A percentile compares a stretch with the other conserved stretches of the same genome.
Evolutionary conservation across 345 rosid species (phyloP).

Genomic region (Garcia nutans): DNA sequence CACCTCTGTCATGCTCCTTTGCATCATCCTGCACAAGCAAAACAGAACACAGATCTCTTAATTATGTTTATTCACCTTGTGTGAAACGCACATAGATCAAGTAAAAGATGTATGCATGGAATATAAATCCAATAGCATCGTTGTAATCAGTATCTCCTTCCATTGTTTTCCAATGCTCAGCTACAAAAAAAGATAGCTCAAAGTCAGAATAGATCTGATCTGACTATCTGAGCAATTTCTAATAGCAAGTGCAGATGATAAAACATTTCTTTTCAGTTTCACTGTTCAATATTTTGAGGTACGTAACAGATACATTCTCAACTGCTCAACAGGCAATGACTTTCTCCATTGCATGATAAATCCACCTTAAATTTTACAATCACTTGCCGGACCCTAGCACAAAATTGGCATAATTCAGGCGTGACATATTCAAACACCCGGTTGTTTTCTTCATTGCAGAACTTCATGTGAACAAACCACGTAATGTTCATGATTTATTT

Average conservation of each 20-base stretch:
- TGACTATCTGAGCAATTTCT: neutral
- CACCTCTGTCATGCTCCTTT: constrained; percentile 47
- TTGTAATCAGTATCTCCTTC: constrained; percentile 78
- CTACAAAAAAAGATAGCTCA: constrained; percentile 30
- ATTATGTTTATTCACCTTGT: neutral
- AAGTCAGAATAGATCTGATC: neutral
- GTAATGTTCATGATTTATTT: neutral
- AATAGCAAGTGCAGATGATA: neutral
- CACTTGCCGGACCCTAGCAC: no score
- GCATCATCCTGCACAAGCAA: constrained; percentile 68
- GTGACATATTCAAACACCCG: no score
- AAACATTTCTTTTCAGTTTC: neutral
- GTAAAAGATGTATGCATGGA: constrained; percentile 53
- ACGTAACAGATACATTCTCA: neutral
- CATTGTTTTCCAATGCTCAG: constrained; percentile 85
- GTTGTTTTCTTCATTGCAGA: no score
- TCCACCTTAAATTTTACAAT: no score
- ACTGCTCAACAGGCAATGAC: neutral
- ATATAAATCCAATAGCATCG: constrained; percentile 68
- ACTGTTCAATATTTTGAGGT: neutral
- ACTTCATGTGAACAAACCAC: no score
- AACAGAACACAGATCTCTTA: neutral
- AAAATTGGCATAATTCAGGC: no score
- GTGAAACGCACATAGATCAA: neutral
- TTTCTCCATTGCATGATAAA: neutral